These are phyloP conservation scores for Fragaria vesca DNA, from an alignment of 306 rosid species.

Conservation along the genomic window DNA sequence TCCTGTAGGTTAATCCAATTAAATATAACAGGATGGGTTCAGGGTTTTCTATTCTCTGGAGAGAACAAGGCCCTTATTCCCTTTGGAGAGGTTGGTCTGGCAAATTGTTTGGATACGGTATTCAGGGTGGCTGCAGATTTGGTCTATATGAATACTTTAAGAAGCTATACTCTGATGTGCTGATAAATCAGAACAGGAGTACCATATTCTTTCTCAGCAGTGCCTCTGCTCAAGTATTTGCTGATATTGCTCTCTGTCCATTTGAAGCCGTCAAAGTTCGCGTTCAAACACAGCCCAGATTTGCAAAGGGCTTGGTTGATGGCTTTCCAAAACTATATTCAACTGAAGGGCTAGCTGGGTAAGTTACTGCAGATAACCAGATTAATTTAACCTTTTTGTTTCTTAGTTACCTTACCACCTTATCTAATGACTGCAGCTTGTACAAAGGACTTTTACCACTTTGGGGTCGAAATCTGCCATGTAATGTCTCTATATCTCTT, in stretches of 20 bases:
- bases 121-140: constrained; percentile 73
- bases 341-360: constrained; percentile 59
- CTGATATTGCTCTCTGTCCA: constrained; percentile 68
- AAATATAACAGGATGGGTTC: constrained; percentile 55
- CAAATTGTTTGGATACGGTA: constrained; percentile 61
- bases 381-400: neutral
- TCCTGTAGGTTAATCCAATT: constrained; percentile 50
- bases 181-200: constrained; percentile 38
- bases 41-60: constrained; percentile 60
- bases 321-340: constrained; percentile 59
- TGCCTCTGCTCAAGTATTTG: constrained; percentile 64
- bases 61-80: constrained; percentile 61
- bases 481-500: constrained; percentile 40
- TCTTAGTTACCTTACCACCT: constrained; percentile 11
- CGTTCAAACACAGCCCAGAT: constrained; percentile 55
- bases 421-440: constrained; percentile 43
- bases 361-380: neutral
- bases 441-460: constrained; percentile 63
- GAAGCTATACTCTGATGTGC: constrained; percentile 50
- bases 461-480: constrained; percentile 84
- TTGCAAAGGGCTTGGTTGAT: constrained; percentile 61
- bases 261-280: constrained; percentile 69
- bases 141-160: constrained; percentile 77
- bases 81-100: constrained; percentile 91
- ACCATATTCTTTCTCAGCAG: constrained; percentile 64